Base-by-base conservation (phyloP, 139 green algal genomes). In the Zygnema circumcarinatum region DNA sequence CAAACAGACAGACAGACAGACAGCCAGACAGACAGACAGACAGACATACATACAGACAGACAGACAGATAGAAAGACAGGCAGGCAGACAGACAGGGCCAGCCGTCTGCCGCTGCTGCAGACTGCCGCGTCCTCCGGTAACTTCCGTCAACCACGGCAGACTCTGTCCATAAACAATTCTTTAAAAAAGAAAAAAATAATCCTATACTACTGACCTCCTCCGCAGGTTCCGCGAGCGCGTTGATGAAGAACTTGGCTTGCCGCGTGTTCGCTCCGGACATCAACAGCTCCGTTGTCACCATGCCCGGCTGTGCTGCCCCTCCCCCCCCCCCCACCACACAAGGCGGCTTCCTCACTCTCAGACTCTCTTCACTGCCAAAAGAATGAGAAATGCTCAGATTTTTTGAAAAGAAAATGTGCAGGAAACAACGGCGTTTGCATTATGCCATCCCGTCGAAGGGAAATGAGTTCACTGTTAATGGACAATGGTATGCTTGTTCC, bases 211-310 rank as follows among this genome's bases (percentile, higher is more conserved):
- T 25, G 3, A 78, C 69, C 35, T 39, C 36, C 35, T 78, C 36
- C 7, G 94, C 90, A 0, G 90, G 67, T 92, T 98, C 96, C 1
- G 96, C 96, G 39, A 98, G 89, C 76, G 92, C 96, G 91, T 98
- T 98, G 92, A 98, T 96, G 89, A 99, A 99, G 81, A 97, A 99
- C 89, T 96, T 98, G 38, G 93, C 92, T 7, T 93, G 84, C 2
- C 42, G 80, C 1, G 76, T 89, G 32, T 84, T 56, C 21, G 76
- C 83, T 33, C 96, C 96, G 31, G 94, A 93, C 95, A 98, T 97
- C 1, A 98, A 92, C 76, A 98, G 91, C 22, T 98, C 95, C 32
- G 96, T 99, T 20, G 94, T 97, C 3, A 98, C 96, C 96, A 99
- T 99, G 36, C 95, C 95, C 0, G 95, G 95, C 52, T 73, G 85